These are phyloP conservation scores for Theobroma cacao DNA, from an alignment of 345 rosid genomes.

Conservation along the genomic window DNA sequence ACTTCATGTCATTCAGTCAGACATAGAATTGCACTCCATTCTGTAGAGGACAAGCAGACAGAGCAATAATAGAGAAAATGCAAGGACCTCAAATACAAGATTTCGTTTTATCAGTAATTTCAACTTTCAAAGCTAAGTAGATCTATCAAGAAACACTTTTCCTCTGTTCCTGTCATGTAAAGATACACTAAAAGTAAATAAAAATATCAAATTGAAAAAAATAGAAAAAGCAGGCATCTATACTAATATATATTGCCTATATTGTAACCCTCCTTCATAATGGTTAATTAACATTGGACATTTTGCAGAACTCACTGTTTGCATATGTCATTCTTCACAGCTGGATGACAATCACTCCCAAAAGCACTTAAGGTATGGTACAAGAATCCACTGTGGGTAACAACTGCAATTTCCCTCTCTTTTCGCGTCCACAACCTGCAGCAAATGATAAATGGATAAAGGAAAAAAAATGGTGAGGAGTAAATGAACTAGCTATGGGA, in stretches of 20 bases:
- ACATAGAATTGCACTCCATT: neutral
- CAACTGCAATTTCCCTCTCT: conserved; percentile 79
- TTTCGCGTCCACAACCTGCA: conserved; percentile 69
- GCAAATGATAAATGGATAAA: conserved; percentile 1
- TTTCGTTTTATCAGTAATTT: neutral
- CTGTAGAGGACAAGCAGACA: neutral
- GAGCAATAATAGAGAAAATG: neutral
- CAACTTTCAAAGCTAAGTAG: conserved; percentile 3
- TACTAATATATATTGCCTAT: too few relatives aligned
- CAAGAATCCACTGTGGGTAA: conserved; percentile 71
- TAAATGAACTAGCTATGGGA: neutral
- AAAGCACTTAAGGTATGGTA: conserved; percentile 50
- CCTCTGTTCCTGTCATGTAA: neutral
- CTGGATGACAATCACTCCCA: conserved; percentile 49
- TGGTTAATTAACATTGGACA: neutral
- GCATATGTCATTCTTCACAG: conserved; percentile 52
- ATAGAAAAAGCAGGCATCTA: too few relatives aligned
- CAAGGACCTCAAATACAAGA: neutral
- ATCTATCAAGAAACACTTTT: neutral
- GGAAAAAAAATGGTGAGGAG: neutral
- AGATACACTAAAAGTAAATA: neutral
- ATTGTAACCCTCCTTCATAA: too few relatives aligned
- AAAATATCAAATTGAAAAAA: neutral
- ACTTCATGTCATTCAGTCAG: neutral
- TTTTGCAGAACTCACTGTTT: conserved; percentile 42